Conservation (phyloP, 2,329 filamentous ascomycete genomes). For the Hymenoscyphus fraxineus region DNA sequence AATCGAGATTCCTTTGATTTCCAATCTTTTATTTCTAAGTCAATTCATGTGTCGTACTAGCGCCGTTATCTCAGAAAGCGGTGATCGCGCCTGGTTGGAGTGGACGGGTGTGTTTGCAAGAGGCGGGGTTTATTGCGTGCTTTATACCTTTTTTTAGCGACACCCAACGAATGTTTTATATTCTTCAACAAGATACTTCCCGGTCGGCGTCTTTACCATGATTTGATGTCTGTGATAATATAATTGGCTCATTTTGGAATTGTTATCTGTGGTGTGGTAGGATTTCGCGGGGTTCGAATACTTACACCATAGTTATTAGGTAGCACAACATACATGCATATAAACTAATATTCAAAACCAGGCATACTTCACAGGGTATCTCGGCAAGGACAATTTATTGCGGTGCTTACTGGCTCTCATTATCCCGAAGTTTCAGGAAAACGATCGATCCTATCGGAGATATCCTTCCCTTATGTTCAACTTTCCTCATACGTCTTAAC, state of each 20-base stretch:
- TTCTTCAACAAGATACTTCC: background rate
- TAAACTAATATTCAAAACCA: background rate
- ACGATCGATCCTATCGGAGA: background rate
- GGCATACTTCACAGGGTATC: background rate
- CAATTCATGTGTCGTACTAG: conserved; percentile 4
- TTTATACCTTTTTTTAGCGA: conserved; percentile 10
- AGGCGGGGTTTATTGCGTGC: conserved; percentile 24
- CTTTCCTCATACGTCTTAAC: background rate
- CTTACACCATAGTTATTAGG: conserved; percentile 7
- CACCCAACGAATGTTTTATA: conserved; percentile 4
- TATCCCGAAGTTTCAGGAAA: background rate
- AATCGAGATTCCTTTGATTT: conserved; percentile 17
- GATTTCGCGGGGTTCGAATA: background rate
- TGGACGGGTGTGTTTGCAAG: conserved; percentile 12
- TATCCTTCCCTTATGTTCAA: background rate
- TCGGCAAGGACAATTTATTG: background rate
- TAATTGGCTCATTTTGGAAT: background rate
- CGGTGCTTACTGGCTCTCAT: background rate
- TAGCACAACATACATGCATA: conserved; percentile 15
- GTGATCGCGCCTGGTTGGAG: conserved; percentile 3
- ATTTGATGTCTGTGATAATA: background rate
- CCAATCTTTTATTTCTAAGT: conserved; percentile 11
- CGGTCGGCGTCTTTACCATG: background rate
- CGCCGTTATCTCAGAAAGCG: conserved; percentile 4
- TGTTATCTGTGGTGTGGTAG: conserved; percentile 6